Conservation (phyloP, 75 land plant species). For the Larix kaempferi region DNA sequence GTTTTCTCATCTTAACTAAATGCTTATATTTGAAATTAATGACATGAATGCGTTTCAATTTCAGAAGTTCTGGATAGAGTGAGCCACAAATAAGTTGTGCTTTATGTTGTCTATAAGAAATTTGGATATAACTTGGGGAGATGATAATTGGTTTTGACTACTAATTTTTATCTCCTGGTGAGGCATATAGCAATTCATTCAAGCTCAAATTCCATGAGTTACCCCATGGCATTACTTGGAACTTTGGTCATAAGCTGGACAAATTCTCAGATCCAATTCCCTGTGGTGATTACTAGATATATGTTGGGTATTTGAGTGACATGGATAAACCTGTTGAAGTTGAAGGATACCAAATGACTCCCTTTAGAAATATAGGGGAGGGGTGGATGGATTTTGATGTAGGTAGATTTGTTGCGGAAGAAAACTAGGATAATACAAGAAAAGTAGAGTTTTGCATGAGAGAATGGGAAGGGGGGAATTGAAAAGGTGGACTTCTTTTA, state of each 20-base stretch:
- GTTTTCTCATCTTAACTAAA: neutral
- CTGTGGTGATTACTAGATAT: too few species aligned
- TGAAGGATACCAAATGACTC: too few species aligned
- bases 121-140: conserved; percentile 44
- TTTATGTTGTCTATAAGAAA: conserved; percentile 29
- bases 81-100: conserved; percentile 4
- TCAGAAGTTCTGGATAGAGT: neutral
- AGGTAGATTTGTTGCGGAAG: neutral
- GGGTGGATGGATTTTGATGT: conserved; percentile 11
- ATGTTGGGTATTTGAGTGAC: too few species aligned
- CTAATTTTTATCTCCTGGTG: conserved; percentile 22
- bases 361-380: neutral
- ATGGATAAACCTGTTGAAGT: too few species aligned
- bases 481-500: conserved; percentile 14
- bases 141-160: conserved; percentile 27
- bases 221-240: too few species aligned
- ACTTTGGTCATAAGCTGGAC: too few species aligned
- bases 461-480: conserved; percentile 3
- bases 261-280: too few species aligned
- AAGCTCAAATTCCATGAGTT: too few species aligned
- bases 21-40: neutral
- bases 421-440: neutral
- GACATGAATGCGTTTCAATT: neutral
- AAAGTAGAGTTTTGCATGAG: neutral
- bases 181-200: conserved; percentile 29